Evolutionary conservation across 495 filamentous ascomycete genomes (phyloP).

Genomic region (Arthonia radiata): DNA sequence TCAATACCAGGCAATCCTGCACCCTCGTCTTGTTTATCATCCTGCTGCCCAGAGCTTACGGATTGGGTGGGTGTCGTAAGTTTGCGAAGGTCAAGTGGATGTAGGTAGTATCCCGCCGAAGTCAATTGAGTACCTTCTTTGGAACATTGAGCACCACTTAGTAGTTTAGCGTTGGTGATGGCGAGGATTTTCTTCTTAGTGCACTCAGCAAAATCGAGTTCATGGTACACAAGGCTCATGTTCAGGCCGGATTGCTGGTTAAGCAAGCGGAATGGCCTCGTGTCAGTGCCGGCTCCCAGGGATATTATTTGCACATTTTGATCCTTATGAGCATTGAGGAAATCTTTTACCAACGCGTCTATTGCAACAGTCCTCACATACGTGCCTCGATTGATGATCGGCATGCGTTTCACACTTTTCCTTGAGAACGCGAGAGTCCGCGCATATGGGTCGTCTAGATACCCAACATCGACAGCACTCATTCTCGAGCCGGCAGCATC

Average conservation of each 20-base stretch:
- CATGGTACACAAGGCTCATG: slow-evolving; percentile 47
- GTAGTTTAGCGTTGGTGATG: slow-evolving; percentile 18
- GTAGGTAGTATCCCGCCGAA: slow-evolving; percentile 35
- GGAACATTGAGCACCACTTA: slow-evolving; percentile 1
- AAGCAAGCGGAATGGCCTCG: slow-evolving; percentile 51
- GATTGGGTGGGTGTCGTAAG: slow-evolving; percentile 14
- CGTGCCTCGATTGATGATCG: slow-evolving; percentile 92
- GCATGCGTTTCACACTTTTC: slow-evolving; percentile 30
- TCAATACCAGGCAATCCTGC: too few species aligned
- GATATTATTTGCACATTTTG: slow-evolving; percentile 62
- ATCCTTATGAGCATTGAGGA: slow-evolving; percentile 22
- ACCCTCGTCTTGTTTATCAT: too few species aligned
- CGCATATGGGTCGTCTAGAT: slow-evolving; percentile 64
- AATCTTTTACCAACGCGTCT: slow-evolving; percentile 48
- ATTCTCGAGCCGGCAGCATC: slow-evolving; percentile 74
- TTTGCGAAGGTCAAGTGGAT: slow-evolving; percentile 56
- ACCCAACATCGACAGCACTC: slow-evolving; percentile 72
- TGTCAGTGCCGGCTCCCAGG: slow-evolving; percentile 84
- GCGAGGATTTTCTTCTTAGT: slow-evolving; percentile 34
- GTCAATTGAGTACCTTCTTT: background rate
- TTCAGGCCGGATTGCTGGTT: slow-evolving; percentile 8
- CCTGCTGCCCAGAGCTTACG: too few species aligned
- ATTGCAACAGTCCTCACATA: slow-evolving; percentile 78
- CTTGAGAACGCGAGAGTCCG: slow-evolving; percentile 26
- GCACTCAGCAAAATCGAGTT: slow-evolving; percentile 70